Conservation (phyloP, 108 stramenopile species). For the Craspedostauros australis region DNA sequence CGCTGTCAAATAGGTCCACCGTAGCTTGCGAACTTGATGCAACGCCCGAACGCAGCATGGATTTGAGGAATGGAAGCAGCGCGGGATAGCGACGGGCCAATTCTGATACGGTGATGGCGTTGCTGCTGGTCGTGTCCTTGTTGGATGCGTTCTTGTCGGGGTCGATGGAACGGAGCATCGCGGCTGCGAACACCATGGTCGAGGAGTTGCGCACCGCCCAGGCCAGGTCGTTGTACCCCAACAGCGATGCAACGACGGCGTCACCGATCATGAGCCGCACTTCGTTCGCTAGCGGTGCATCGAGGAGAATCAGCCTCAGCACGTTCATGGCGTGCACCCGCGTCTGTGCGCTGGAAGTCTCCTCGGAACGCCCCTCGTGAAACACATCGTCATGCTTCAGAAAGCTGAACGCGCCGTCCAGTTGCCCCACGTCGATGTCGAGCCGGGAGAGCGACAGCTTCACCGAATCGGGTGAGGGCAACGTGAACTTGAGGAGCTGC, state of each 20-base stretch:
- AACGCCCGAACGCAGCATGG: slow-evolving; percentile 26
- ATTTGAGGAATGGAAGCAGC: slow-evolving; percentile 25
- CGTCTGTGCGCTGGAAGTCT: no score
- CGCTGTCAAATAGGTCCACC: background rate
- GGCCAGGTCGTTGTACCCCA: slow-evolving; percentile 50
- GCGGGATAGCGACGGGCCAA: slow-evolving; percentile 42
- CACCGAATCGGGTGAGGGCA: slow-evolving; percentile 43
- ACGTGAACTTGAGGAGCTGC: slow-evolving; percentile 22
- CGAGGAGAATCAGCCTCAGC: slow-evolving; percentile 45
- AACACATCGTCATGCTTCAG: background rate
- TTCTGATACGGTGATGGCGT: slow-evolving; percentile 43
- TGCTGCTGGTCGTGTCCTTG: slow-evolving; percentile 33
- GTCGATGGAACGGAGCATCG: slow-evolving; percentile 54
- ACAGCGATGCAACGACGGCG: slow-evolving; percentile 28
- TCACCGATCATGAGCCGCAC: slow-evolving; percentile 35
- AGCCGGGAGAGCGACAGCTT: slow-evolving; percentile 41
- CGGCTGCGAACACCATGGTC: slow-evolving; percentile 66
- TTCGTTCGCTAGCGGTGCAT: slow-evolving; percentile 42
- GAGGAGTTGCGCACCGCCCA: slow-evolving; percentile 60
- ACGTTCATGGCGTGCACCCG: slow-evolving; percentile 66
- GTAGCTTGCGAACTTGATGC: slow-evolving; percentile 11
- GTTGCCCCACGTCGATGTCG: slow-evolving; percentile 22
- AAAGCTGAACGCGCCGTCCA: background rate
- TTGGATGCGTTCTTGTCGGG: slow-evolving; percentile 54
- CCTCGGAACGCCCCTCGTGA: no score